Conservation (phyloP, 768 basidiomycete species). For the Tricholoma sp. region DNA sequence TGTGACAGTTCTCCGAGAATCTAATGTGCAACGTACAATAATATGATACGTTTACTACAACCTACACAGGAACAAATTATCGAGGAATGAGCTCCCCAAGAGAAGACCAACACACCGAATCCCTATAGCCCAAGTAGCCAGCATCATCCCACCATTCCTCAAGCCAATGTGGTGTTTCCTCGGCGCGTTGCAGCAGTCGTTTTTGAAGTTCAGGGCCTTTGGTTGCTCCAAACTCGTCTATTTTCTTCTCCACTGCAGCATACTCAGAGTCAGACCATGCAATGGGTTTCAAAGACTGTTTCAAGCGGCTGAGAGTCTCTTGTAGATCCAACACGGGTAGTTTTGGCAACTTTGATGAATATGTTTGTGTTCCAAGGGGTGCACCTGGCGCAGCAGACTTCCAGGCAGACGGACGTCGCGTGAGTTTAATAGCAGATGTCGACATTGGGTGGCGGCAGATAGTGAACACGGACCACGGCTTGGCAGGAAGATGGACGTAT, state of each 20-base stretch:
- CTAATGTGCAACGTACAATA: slow-evolving; percentile 55
- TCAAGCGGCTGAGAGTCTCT: slow-evolving; percentile 64
- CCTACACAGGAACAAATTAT: slow-evolving; percentile 32
- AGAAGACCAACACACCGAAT: slow-evolving; percentile 50
- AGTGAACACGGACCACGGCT: background rate
- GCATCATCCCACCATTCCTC: slow-evolving; percentile 93
- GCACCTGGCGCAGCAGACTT: slow-evolving; percentile 65
- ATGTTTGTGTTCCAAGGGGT: slow-evolving; percentile 50
- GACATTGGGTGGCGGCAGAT: slow-evolving; percentile 11
- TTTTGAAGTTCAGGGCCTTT: slow-evolving; percentile 58
- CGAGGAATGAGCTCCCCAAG: background rate
- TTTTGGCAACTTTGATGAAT: slow-evolving; percentile 55
- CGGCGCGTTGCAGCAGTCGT: slow-evolving; percentile 51
- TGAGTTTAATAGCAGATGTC: slow-evolving; percentile 15
- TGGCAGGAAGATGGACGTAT: slow-evolving; percentile 1
- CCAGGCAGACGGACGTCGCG: slow-evolving; percentile 53
- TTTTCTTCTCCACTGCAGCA: slow-evolving; percentile 47
- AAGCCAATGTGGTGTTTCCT: slow-evolving; percentile 71
- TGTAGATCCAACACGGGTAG: slow-evolving; percentile 74
- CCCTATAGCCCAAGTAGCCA: slow-evolving; percentile 81
- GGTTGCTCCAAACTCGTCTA: slow-evolving; percentile 56
- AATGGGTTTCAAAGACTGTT: slow-evolving; percentile 67
- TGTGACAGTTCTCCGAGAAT: background rate
- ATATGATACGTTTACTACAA: slow-evolving; percentile 91
- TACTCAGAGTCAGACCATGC: slow-evolving; percentile 62